Conservation (phyloP, 176 grass and related monocot genomes). For the Elaeis guineensis region DNA sequence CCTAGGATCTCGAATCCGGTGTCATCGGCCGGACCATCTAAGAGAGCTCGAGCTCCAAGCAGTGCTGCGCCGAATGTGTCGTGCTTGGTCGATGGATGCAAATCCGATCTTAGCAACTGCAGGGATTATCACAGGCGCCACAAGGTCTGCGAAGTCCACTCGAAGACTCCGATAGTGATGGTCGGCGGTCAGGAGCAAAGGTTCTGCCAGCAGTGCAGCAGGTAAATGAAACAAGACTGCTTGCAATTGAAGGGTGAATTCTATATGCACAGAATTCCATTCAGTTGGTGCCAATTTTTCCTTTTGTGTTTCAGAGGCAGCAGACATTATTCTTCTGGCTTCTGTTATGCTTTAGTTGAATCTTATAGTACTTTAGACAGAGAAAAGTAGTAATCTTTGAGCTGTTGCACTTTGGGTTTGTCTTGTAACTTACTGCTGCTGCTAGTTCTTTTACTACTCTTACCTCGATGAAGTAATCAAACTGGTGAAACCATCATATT, state of each 20-base stretch:
- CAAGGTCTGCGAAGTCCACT: constrained; percentile 16
- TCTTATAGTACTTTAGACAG: too few species aligned
- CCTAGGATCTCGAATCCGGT: neutral
- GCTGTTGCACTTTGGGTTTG: too few species aligned
- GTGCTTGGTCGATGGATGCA: constrained; percentile 9
- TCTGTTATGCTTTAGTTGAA: too few species aligned
- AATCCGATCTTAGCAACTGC: constrained; percentile 8
- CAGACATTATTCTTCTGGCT: too few species aligned
- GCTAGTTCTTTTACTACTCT: too few species aligned
- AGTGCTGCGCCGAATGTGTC: neutral
- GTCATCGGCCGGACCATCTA: neutral
- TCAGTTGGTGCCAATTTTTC: too few species aligned
- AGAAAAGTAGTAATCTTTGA: too few species aligned
- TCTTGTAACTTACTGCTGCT: too few species aligned
- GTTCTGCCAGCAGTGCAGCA: constrained; percentile 95
- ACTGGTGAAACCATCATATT: too few species aligned
- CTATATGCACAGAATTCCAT: neutral
- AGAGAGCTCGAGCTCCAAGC: constrained; percentile 13
- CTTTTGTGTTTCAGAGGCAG: too few species aligned
- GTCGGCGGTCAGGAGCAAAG: constrained; percentile 40
- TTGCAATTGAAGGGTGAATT: neutral
- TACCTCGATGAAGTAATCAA: too few species aligned
- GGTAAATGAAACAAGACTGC: constrained; percentile 29
- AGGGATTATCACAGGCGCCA: constrained; percentile 18
- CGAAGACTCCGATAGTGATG: constrained; percentile 8